Percentiles rank a stretch among this genome's conserved stretches.
Conservation (phyloP, 768 basidiomycete genomes). For the Lepiota venenata region DNA sequence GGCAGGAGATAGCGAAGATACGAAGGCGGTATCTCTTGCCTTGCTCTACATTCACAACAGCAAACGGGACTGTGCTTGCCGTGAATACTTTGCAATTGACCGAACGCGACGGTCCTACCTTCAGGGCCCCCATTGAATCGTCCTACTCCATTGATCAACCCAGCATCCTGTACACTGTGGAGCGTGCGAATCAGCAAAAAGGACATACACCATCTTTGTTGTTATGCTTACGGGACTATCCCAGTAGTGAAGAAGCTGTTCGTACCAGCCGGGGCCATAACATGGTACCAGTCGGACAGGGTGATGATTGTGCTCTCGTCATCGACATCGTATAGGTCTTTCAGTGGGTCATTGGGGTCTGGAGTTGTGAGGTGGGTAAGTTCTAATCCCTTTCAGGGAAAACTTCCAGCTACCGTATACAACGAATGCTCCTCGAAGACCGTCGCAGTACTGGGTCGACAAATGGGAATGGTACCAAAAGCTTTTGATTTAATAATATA, state of each 20-base stretch:
- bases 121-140: slow-evolving; percentile 11
- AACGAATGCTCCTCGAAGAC: slow-evolving; percentile 22
- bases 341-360: slow-evolving; percentile 28
- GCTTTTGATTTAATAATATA: background rate
- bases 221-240: slow-evolving; percentile 8
- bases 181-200: background rate
- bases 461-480: slow-evolving; percentile 19
- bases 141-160: slow-evolving; percentile 15
- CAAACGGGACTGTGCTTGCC: slow-evolving; percentile 10
- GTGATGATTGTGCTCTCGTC: slow-evolving; percentile 29
- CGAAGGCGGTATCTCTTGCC: slow-evolving; percentile 53
- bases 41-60: slow-evolving; percentile 35
- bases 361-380: slow-evolving; percentile 12
- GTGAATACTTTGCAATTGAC: background rate
- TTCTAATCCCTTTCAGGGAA: slow-evolving; percentile 16
- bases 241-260: slow-evolving; percentile 36
- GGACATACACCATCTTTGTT: no score
- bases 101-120: slow-evolving; percentile 6
- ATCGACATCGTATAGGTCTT: slow-evolving; percentile 27
- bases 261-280: slow-evolving; percentile 23
- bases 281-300: slow-evolving; percentile 10
- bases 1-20: slow-evolving; percentile 44
- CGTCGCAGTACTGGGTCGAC: slow-evolving; percentile 21
- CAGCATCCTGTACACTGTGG: background rate
- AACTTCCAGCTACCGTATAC: slow-evolving; percentile 23